A percentile compares a stretch with the other conserved stretches of the same genome.
phyloP scores from a whole-genome alignment of 2,329 filamentous ascomycete species.

The Xylaria sp. region DNA sequence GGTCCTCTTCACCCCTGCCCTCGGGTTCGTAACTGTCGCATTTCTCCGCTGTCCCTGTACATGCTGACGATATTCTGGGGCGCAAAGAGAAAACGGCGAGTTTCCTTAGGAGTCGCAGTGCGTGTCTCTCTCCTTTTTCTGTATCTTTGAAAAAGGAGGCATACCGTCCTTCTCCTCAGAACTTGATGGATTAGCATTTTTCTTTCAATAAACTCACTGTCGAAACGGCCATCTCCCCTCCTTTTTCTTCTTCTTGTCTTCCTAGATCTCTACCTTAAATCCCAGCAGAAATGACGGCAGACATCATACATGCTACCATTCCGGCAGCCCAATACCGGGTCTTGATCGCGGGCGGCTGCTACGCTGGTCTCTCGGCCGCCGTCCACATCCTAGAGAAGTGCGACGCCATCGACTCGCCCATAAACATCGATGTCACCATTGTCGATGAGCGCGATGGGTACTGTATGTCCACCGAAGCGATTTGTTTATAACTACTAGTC shows the following conservation, averaged over 20 bases:
- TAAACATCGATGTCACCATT: slow-evolving; percentile 72
- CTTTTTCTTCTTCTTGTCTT: background rate
- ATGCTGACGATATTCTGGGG: slow-evolving; percentile 3
- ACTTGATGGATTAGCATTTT: background rate
- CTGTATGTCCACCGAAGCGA: slow-evolving; percentile 59
- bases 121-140: background rate
- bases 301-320: slow-evolving; percentile 17
- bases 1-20: slow-evolving; percentile 10
- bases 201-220: background rate
- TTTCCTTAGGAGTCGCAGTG: background rate
- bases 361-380: slow-evolving; percentile 70
- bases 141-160: slow-evolving; percentile 6
- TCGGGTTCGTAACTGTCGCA: background rate
- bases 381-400: slow-evolving; percentile 72
- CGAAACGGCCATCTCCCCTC: background rate
- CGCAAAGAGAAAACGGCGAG: background rate
- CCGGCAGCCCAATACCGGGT: slow-evolving; percentile 54
- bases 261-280: background rate
- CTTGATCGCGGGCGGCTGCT: slow-evolving; percentile 73
- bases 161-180: slow-evolving; percentile 6
- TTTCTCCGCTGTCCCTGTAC: slow-evolving; percentile 5
- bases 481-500: background rate
- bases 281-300: slow-evolving; percentile 20
- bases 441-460: slow-evolving; percentile 84
- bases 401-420: slow-evolving; percentile 53